Conservation (phyloP, 2,329 filamentous ascomycete species). For the Diaporthe helianthi region DNA sequence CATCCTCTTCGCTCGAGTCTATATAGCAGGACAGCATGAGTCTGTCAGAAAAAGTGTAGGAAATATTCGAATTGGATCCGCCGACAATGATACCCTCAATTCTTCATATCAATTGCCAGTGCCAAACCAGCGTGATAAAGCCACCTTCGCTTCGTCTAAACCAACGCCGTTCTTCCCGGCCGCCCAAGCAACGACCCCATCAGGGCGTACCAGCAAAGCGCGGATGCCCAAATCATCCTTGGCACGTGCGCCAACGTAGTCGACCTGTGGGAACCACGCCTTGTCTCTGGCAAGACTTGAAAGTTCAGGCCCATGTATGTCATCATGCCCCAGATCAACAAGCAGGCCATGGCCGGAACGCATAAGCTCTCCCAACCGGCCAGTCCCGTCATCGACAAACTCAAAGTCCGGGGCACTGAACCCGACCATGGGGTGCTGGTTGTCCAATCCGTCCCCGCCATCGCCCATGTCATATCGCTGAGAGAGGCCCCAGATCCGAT, state of each 20-base stretch:
- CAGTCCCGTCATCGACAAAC: background rate
- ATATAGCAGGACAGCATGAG: too few species aligned
- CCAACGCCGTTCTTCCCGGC: background rate
- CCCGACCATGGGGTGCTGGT: background rate
- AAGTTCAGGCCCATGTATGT: background rate
- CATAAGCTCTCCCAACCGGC: background rate
- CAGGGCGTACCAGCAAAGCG: background rate
- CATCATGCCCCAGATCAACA: background rate
- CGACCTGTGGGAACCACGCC: background rate
- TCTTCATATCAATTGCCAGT: background rate
- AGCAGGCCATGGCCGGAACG: background rate
- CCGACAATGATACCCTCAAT: too few species aligned
- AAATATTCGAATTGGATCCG: too few species aligned
- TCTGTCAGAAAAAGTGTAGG: too few species aligned
- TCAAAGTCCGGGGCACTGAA: background rate
- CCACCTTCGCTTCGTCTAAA: background rate
- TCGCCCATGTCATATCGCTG: background rate
- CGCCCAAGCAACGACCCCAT: background rate
- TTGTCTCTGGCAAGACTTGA: background rate
- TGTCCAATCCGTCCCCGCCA: background rate
- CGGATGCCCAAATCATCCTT: background rate
- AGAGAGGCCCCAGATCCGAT: background rate
- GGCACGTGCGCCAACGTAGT: background rate
- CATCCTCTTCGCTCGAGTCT: too few species aligned
- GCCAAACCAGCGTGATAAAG: background rate